Evolutionary conservation across 306 rosid species (phyloP).

Genomic region (Sicyos baderoa): DNA sequence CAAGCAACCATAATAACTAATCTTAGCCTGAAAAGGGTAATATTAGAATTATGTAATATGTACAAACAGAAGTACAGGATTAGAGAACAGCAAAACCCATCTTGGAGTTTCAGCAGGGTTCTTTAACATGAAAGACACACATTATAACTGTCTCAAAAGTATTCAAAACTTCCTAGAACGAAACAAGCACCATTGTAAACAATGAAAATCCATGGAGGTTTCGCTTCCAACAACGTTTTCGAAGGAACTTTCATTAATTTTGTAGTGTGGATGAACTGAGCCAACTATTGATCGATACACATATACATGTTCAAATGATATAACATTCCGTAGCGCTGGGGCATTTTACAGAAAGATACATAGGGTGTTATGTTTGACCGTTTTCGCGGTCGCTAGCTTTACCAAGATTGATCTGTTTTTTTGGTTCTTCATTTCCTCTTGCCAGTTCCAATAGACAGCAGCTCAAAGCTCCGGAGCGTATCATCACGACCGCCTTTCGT

Average conservation of each 20-base stretch:
- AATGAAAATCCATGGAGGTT: constrained; percentile 17
- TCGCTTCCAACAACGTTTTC: constrained; percentile 9
- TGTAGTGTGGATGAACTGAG: constrained; percentile 42
- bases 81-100: background rate
- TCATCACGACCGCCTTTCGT: constrained; percentile 71
- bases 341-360: constrained; percentile 20
- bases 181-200: constrained; percentile 17
- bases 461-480: constrained; percentile 75
- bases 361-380: constrained; percentile 20
- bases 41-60: background rate
- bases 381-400: constrained; percentile 22
- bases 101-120: background rate
- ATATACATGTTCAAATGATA: constrained; percentile 41
- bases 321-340: constrained; percentile 13
- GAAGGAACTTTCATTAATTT: constrained; percentile 28
- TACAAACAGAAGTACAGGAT: background rate
- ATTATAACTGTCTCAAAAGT: constrained; percentile 15
- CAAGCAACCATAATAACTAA: background rate
- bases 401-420: constrained; percentile 18
- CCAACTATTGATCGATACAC: constrained; percentile 34
- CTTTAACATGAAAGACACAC: constrained; percentile 3
- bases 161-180: constrained; percentile 4
- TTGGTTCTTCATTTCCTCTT: constrained; percentile 54
- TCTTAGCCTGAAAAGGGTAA: background rate
- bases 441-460: constrained; percentile 83